phyloP scores from a whole-genome alignment of 805 yeast genomes.

The Teunomyces atbi region DNA sequence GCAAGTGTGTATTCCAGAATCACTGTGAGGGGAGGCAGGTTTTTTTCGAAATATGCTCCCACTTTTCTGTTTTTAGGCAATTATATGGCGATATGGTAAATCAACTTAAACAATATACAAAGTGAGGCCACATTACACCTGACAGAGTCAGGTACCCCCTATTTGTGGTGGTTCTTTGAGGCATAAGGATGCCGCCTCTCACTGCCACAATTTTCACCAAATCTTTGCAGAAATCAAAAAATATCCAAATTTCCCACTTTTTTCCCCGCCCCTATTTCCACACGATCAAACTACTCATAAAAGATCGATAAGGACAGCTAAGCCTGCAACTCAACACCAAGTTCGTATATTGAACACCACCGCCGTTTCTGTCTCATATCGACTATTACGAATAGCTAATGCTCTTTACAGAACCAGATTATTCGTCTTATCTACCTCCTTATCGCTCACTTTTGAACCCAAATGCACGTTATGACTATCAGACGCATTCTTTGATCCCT shows the following conservation, averaged over 20 bases:
- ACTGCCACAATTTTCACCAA: background rate
- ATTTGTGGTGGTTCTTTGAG: background rate
- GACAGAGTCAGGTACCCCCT: background rate
- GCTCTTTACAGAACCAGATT: constrained; percentile 6
- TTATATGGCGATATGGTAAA: background rate
- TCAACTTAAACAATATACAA: background rate
- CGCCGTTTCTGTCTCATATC: background rate
- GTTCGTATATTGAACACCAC: background rate
- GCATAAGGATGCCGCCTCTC: background rate
- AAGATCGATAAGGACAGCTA: background rate
- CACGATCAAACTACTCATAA: constrained; percentile 3
- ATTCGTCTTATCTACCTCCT: constrained; percentile 23
- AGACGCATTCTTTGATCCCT: constrained; percentile 43
- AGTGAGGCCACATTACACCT: background rate
- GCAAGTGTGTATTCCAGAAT: too few relatives aligned
- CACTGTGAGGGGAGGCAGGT: background rate
- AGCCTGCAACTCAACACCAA: constrained; percentile 1
- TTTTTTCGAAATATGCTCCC: background rate
- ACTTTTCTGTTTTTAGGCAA: background rate
- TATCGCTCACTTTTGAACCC: constrained; percentile 54
- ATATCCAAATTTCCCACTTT: background rate
- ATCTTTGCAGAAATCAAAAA: background rate
- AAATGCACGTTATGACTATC: constrained; percentile 48
- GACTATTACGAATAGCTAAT: background rate
- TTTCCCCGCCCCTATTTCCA: constrained; percentile 9